Percentiles rank a stretch among this genome's conserved stretches.
These are phyloP conservation scores for Auxenochlorella pyrenoidosa DNA, from an alignment of 139 green algal genomes.

Conservation along the genomic window DNA sequence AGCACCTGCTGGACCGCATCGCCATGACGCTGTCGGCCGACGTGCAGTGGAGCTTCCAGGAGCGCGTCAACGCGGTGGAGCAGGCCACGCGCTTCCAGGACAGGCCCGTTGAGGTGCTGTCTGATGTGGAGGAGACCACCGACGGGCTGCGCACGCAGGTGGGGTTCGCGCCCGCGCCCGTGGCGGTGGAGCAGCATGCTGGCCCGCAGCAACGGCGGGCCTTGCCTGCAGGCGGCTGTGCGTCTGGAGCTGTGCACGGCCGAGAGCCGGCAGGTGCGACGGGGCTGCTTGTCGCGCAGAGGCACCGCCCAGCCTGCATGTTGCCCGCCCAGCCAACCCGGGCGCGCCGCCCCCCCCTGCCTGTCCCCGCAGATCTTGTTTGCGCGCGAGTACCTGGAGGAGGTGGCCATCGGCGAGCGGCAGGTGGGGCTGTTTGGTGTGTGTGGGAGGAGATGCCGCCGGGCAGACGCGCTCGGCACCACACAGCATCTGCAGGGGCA, in stretches of 20 bases:
- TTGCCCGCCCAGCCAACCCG: too few species aligned
- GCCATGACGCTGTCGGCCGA: conserved; percentile 92
- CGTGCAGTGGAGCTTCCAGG: conserved; percentile 77
- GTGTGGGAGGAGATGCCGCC: neutral
- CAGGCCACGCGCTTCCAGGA: conserved; percentile 77
- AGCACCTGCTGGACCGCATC: conserved; percentile 99
- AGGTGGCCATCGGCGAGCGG: conserved; percentile 89
- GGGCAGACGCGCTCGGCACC: too few species aligned
- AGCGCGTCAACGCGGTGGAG: conserved; percentile 88
- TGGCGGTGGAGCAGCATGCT: neutral
- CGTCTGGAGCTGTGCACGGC: neutral
- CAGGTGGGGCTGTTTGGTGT: conserved; percentile 69
- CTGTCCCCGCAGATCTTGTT: conserved; percentile 89
- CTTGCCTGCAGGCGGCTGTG: too few species aligned
- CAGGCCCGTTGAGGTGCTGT: conserved; percentile 46
- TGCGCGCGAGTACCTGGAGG: conserved; percentile 96
- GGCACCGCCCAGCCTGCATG: too few species aligned
- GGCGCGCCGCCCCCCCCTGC: too few species aligned
- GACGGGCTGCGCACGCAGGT: conserved; percentile 78
- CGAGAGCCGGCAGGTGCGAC: neutral
- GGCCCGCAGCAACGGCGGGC: too few species aligned
- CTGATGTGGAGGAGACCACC: conserved; percentile 86
- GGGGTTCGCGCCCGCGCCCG: neutral
- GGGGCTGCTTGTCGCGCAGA: too few species aligned
- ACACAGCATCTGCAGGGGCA: too few species aligned